A percentile compares a stretch with the other conserved stretches of the same genome.
phyloP scores from a whole-genome alignment of 2,329 filamentous ascomycete genomes.

The Rhytidhysteron rufulum region DNA sequence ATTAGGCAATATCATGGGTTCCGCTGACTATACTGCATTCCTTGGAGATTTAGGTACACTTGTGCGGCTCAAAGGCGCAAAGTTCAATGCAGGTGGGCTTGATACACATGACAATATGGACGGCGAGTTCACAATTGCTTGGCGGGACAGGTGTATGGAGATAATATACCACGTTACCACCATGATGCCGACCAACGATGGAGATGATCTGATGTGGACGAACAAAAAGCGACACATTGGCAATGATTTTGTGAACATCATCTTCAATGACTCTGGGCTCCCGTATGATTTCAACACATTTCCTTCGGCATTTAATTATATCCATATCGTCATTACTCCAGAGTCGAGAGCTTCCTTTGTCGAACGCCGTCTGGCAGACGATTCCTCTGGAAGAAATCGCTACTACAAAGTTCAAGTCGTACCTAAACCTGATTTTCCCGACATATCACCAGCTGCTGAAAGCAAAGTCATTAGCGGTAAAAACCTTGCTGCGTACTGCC shows the following conservation, averaged over 20 bases:
- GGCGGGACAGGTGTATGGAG: slow-evolving; percentile 92
- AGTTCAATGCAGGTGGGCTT: slow-evolving; percentile 89
- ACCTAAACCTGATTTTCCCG: slow-evolving; percentile 82
- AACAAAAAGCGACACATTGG: slow-evolving; percentile 94
- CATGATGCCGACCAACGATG: slow-evolving; percentile 89
- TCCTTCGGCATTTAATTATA: slow-evolving; percentile 91
- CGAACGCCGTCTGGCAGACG: slow-evolving; percentile 46
- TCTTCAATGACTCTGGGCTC: slow-evolving; percentile 94
- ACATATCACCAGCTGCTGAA: slow-evolving; percentile 84
- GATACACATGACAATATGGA: slow-evolving; percentile 75
- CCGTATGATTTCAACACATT: slow-evolving; percentile 90
- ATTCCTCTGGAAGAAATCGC: slow-evolving; percentile 38
- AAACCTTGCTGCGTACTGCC: slow-evolving; percentile 79
- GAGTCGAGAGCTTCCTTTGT: slow-evolving; percentile 75
- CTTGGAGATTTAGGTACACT: slow-evolving; percentile 77
- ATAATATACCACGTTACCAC: slow-evolving; percentile 95
- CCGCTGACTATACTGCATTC: slow-evolving; percentile 82
- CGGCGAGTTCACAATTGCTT: slow-evolving; percentile 85
- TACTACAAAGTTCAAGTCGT: slow-evolving; percentile 91
- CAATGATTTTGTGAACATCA: slow-evolving; percentile 96
- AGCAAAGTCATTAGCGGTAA: slow-evolving; percentile 83
- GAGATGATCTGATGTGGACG: slow-evolving; percentile 67
- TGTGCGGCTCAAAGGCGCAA: slow-evolving; percentile 74
- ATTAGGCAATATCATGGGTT: slow-evolving; percentile 79
- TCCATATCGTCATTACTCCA: slow-evolving; percentile 93